Percentiles rank a stretch among this genome's conserved stretches.
Conservation (phyloP, 2,329 filamentous ascomycete genomes). For the Elsinoe australis region DNA sequence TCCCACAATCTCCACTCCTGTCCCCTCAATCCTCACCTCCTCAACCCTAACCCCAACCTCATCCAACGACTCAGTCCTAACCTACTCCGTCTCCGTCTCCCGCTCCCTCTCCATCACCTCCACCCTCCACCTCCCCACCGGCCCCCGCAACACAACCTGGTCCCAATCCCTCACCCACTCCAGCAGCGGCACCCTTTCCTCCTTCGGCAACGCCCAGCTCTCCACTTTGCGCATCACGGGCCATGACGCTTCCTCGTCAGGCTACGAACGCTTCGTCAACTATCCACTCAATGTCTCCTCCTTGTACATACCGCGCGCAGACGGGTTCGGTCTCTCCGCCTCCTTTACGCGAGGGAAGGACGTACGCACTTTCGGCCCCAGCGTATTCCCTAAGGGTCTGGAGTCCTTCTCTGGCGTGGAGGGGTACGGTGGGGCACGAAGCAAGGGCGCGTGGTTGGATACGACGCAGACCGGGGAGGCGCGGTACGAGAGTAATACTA, state of each 20-base stretch:
- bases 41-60: neutral
- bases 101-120: slow-evolving; percentile 51
- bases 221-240: slow-evolving; percentile 48
- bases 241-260: slow-evolving; percentile 34
- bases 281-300: slow-evolving; percentile 57
- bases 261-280: slow-evolving; percentile 41
- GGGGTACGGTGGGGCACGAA: too few relatives aligned
- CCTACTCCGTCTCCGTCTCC: slow-evolving; percentile 50
- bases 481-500: slow-evolving; percentile 43
- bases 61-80: slow-evolving; percentile 9
- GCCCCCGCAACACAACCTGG: slow-evolving; percentile 45
- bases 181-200: slow-evolving; percentile 49
- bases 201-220: slow-evolving; percentile 48
- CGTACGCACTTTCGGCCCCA: slow-evolving; percentile 40
- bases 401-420: slow-evolving; percentile 45
- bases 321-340: slow-evolving; percentile 41
- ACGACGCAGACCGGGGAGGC: slow-evolving; percentile 55
- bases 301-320: slow-evolving; percentile 38
- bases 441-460: slow-evolving; percentile 30
- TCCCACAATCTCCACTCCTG: slow-evolving; percentile 31
- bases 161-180: slow-evolving; percentile 50
- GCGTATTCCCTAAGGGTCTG: slow-evolving; percentile 54
- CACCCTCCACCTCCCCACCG: slow-evolving; percentile 43
- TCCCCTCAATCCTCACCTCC: slow-evolving; percentile 30
- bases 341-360: slow-evolving; percentile 44